A percentile compares a stretch with the other conserved stretches of the same genome.
These are phyloP conservation scores for Alopecurus myosuroides DNA, from an alignment of 176 grass and related monocot genomes.

Conservation along the genomic window DNA sequence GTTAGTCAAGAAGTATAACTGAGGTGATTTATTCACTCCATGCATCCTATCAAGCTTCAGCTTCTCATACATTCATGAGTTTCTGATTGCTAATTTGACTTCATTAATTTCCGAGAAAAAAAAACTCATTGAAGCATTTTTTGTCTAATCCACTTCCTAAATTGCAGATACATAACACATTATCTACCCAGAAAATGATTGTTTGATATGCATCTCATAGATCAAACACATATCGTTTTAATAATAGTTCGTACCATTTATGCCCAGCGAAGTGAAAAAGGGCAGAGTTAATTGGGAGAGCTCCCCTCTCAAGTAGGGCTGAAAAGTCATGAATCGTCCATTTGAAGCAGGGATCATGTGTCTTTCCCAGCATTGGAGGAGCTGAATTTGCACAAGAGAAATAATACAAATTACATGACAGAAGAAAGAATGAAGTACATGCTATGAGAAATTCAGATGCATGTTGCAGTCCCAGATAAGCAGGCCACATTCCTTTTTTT, in stretches of 20 bases:
- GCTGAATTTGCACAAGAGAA: constrained; percentile 8
- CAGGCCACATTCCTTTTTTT: background rate
- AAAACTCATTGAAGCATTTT: background rate
- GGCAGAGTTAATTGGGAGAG: background rate
- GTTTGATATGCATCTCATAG: background rate
- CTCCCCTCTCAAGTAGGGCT: background rate
- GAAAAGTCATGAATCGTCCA: constrained; percentile 31
- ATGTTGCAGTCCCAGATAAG: background rate
- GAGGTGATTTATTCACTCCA: background rate
- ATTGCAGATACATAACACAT: too few species aligned
- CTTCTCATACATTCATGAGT: background rate
- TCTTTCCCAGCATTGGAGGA: background rate
- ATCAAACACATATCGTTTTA: background rate
- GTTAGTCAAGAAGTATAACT: background rate
- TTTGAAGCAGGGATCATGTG: background rate
- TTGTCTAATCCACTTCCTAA: background rate
- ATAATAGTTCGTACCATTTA: background rate
- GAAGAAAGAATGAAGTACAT: background rate
- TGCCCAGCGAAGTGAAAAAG: background rate
- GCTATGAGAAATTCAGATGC: background rate
- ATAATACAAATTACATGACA: background rate
- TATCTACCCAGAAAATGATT: background rate
- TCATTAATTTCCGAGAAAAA: background rate
- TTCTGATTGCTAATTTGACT: background rate
- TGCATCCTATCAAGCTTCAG: background rate